Conservation (phyloP, 768 basidiomycete species). For the Gloeopeniophorella convolvens region DNA sequence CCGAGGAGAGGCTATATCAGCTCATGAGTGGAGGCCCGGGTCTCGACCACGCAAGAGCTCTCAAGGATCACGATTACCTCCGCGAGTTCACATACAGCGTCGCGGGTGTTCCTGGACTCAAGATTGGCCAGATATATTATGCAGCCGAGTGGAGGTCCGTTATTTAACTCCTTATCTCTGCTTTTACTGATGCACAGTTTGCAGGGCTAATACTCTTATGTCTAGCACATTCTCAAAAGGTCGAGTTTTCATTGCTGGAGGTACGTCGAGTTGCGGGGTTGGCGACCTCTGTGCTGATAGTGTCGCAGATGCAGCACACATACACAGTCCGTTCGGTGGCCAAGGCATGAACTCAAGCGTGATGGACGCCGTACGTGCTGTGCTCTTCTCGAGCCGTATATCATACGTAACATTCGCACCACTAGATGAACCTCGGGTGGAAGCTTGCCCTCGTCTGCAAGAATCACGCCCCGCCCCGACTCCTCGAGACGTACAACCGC, state of each 20-base stretch:
- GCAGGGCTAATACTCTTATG: conserved; percentile 18
- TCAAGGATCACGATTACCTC: background rate
- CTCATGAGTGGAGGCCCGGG: background rate
- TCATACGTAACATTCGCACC: too few species aligned
- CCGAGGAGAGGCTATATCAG: background rate
- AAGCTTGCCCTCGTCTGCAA: conserved; percentile 19
- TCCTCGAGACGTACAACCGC: conserved; percentile 16
- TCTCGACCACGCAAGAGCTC: background rate
- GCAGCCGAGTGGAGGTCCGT: conserved; percentile 11
- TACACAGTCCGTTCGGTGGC: conserved; percentile 1
- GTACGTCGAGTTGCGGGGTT: conserved; percentile 18
- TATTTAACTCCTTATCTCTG: background rate
- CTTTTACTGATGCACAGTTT: background rate
- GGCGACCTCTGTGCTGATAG: background rate
- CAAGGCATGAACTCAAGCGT: conserved; percentile 8
- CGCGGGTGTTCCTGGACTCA: background rate
- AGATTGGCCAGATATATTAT: conserved; percentile 1
- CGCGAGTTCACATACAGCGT: background rate
- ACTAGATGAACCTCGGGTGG: conserved; percentile 18
- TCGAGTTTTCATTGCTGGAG: conserved; percentile 20
- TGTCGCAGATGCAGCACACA: conserved; percentile 7
- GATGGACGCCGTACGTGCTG: conserved; percentile 1
- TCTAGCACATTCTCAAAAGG: conserved; percentile 14
- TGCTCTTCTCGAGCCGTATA: too few species aligned
- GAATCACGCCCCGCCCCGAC: conserved; percentile 1